These are phyloP conservation scores for Pleurostoma richardsiae DNA, from an alignment of 2,329 filamentous ascomycete genomes.

Conservation along the genomic window DNA sequence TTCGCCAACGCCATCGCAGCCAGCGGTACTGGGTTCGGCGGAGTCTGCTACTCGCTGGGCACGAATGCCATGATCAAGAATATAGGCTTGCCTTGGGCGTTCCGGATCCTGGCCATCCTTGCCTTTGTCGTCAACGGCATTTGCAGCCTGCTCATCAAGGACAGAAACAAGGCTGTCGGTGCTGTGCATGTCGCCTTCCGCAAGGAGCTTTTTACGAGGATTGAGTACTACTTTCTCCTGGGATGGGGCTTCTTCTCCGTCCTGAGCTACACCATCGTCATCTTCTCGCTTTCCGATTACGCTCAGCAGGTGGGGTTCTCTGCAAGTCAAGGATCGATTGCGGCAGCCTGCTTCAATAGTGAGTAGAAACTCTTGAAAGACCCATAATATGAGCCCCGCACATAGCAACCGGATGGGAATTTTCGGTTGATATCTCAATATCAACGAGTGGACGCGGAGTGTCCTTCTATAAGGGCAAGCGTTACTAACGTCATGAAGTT, in stretches of 20 bases:
- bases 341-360: conserved; percentile 70
- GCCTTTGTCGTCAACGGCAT: conserved; percentile 59
- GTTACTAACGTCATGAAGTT: conserved; percentile 23
- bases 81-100: conserved; percentile 62
- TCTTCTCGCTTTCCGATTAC: conserved; percentile 73
- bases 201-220: conserved; percentile 51
- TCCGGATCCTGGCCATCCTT: conserved; percentile 59
- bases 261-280: conserved; percentile 69
- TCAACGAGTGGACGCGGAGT: no score
- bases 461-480: no score
- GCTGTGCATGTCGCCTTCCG: conserved; percentile 65
- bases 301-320: conserved; percentile 62
- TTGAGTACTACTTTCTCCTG: conserved; percentile 60
- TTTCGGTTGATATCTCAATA: no score
- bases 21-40: conserved; percentile 71
- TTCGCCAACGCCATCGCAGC: conserved; percentile 65
- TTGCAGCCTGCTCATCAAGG: conserved; percentile 59
- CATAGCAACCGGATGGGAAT: no score
- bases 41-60: conserved; percentile 62
- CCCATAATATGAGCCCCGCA: no score
- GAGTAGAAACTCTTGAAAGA: conserved; percentile 17
- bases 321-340: conserved; percentile 61
- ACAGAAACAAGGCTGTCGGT: conserved; percentile 68
- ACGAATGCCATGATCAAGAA: conserved; percentile 63
- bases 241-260: conserved; percentile 67